Evolutionary conservation across 148 eudicot species (phyloP).

Genomic region (Rhododendron henanense): DNA sequence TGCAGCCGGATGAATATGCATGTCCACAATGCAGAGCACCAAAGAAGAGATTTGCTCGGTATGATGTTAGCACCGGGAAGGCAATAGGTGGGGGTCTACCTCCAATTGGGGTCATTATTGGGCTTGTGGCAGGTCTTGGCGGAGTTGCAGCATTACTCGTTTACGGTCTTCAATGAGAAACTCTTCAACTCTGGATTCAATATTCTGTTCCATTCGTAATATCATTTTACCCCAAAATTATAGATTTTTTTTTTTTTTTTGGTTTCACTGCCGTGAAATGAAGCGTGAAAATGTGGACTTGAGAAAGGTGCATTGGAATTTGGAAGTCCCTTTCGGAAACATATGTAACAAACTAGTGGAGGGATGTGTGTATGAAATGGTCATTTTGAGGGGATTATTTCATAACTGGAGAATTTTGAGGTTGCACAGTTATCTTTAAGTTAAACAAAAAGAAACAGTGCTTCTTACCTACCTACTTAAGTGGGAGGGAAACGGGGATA

Average conservation of each 20-base stretch:
- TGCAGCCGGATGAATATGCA: conserved; percentile 76
- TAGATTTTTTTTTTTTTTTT: neutral
- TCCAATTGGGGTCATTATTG: conserved; percentile 85
- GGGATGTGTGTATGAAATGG: neutral
- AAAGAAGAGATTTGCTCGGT: conserved; percentile 89
- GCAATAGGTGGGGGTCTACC: conserved; percentile 81
- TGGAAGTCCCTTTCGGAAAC: neutral
- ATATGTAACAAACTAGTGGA: neutral
- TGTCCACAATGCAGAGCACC: conserved; percentile 97
- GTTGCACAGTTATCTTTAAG: no score
- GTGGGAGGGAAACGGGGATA: no score
- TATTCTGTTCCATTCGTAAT: neutral
- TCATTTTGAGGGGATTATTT: neutral
- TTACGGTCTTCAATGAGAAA: conserved; percentile 78
- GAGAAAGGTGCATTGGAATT: neutral
- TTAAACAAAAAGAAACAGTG: no score
- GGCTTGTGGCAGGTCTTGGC: conserved; percentile 75
- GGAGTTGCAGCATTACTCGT: conserved; percentile 83
- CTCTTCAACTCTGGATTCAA: neutral
- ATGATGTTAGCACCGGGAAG: conserved; percentile 84
- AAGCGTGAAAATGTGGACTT: neutral
- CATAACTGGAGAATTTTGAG: neutral
- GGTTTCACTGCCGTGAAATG: neutral
- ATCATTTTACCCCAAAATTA: neutral
- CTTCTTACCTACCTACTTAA: no score